A percentile compares a stretch with the other conserved stretches of the same genome.
phyloP scores from a whole-genome alignment of 2,329 filamentous ascomycete genomes.

The Phaeosphaeriaceae sp. region DNA sequence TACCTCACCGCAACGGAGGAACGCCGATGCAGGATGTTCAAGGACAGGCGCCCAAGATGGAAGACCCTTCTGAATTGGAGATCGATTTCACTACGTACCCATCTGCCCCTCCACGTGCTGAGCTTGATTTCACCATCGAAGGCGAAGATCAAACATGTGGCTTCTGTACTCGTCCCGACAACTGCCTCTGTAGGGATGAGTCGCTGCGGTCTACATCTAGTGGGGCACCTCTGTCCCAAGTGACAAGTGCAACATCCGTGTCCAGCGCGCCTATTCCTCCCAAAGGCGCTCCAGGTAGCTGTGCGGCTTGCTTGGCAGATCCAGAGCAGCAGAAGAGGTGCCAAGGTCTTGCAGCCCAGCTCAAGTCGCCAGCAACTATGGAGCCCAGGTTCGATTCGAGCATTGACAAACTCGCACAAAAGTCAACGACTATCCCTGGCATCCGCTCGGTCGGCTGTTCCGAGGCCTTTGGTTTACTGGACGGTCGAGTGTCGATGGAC shows the following conservation, averaged over 20 bases:
- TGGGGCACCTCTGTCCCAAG: slow-evolving; percentile 11
- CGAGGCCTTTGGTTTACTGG: slow-evolving; percentile 45
- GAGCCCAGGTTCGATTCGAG: slow-evolving; percentile 36
- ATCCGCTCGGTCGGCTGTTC: slow-evolving; percentile 46
- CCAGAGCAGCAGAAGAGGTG: slow-evolving; percentile 47
- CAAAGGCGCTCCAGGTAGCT: slow-evolving; percentile 41
- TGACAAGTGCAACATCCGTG: slow-evolving; percentile 6
- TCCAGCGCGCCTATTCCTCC: slow-evolving; percentile 2
- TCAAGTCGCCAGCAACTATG: slow-evolving; percentile 32
- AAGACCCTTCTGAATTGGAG: slow-evolving; percentile 33
- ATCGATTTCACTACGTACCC: slow-evolving; percentile 46
- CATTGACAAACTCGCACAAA: slow-evolving; percentile 19
- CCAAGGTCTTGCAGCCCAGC: slow-evolving; percentile 37
- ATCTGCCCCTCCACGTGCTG: slow-evolving; percentile 16
- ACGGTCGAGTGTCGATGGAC: slow-evolving; percentile 43
- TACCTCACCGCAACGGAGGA: slow-evolving; percentile 9
- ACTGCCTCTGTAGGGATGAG: slow-evolving; percentile 41
- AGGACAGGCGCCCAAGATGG: slow-evolving; percentile 14
- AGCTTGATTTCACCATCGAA: slow-evolving; percentile 29
- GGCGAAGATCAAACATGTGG: slow-evolving; percentile 37
- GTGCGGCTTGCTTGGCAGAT: slow-evolving; percentile 44
- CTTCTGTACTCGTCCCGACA: slow-evolving; percentile 41
- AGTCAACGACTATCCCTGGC: slow-evolving; percentile 16
- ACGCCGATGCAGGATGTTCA: slow-evolving; percentile 28
- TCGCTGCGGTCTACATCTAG: slow-evolving; percentile 19